Evolutionary conservation across 202 grass and related monocot species (phyloP), one percentile per base, ranked within the genome.

Genomic region (Saccharum hybrid): DNA sequence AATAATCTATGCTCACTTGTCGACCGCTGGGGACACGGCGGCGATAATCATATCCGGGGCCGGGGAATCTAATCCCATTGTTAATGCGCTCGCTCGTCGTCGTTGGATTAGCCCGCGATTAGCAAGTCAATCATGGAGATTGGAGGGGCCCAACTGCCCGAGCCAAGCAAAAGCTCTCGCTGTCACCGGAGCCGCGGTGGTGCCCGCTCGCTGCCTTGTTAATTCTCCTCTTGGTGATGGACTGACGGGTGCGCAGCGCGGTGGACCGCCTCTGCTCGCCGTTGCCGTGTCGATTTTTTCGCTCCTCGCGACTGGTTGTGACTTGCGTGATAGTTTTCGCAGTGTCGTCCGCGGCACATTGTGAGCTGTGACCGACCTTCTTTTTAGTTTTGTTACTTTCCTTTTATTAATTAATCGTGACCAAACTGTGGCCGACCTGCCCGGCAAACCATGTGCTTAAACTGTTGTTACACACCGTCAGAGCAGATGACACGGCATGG

Each of bases 401-500:
- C 4, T 10, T 7, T 39, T 34, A 34, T 34, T 33, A 33, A 34
- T 42, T 26, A 7, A 43, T 23, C 1, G 7, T 31, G 14, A 30
- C 1, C 12, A 72, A 8, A 28, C 13, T 30, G 70, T 19, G 43
- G 43, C 70, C 70, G 45, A 33, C 70, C 71, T 52, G 76, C 76
- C 15, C 22, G 57, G 69, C 80, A 79, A 74, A 65, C 16, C 69
- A 74, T 18, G 69, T 38, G 68, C 57, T 8, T 51, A 41, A 39
- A 41, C 71, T n/a, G n/a, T n/a, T 38, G 40, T 34, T 34, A 5
- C 30, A 74, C 37, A 26, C 14, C 71, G 40, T 33, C 34, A 18
- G 22, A 83, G 71, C 72, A 11, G 73, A 60, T 61, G 82, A 38
- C 49, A 76, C 73, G 73, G 49, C 72, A 61, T 14, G 63, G 22